A percentile compares a stretch with the other conserved stretches of the same genome.
Conservation (phyloP, 306 rosid genomes). For the Sesbania bispinosa region DNA sequence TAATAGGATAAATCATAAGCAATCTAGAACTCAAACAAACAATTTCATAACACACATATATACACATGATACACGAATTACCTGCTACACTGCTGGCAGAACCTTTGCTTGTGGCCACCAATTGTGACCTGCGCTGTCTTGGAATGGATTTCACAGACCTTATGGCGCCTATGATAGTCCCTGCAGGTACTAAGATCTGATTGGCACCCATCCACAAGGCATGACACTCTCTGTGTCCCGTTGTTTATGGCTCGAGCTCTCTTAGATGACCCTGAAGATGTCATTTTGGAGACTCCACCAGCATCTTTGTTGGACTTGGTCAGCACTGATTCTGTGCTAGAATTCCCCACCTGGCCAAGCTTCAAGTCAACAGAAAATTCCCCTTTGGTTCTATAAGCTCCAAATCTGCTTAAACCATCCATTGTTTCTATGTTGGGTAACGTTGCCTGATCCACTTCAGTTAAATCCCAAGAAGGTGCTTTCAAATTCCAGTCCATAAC, state of each 20-base stretch:
- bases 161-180: slow-evolving; percentile 93
- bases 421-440: slow-evolving; percentile 50
- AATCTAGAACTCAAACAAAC: neutral
- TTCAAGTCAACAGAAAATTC: slow-evolving; percentile 89
- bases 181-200: slow-evolving; percentile 81
- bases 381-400: slow-evolving; percentile 43
- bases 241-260: slow-evolving; percentile 64
- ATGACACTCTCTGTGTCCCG: slow-evolving; percentile 58
- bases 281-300: slow-evolving; percentile 45
- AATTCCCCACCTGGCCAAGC: slow-evolving; percentile 70
- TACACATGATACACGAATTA: slow-evolving; percentile 18
- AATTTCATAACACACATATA: neutral
- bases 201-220: slow-evolving; percentile 88
- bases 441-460: slow-evolving; percentile 55
- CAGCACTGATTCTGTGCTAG: slow-evolving; percentile 32
- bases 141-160: slow-evolving; percentile 93
- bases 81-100: slow-evolving; percentile 99
- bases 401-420: slow-evolving; percentile 55
- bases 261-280: slow-evolving; percentile 68
- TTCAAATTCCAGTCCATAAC: slow-evolving; percentile 91
- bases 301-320: slow-evolving; percentile 47
- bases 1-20: neutral
- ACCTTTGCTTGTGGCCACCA: slow-evolving; percentile 79
- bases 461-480: slow-evolving; percentile 75
- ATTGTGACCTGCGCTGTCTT: slow-evolving; percentile 85